These are phyloP conservation scores for Paecilomyces variotii DNA, from an alignment of 2,329 filamentous ascomycete species.

Conservation along the genomic window DNA sequence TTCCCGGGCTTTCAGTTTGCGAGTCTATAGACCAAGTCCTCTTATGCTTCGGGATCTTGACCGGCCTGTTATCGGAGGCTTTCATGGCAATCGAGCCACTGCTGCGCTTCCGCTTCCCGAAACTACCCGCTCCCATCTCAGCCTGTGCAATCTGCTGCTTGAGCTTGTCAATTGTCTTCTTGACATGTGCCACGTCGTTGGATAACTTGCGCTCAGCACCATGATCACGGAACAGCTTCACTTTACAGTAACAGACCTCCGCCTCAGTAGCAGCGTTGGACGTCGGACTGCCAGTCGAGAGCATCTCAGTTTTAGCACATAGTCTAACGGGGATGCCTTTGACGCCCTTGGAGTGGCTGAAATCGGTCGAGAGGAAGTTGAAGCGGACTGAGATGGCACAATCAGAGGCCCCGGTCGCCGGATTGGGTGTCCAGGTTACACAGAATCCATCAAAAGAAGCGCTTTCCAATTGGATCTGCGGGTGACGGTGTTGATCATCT, in stretches of 20 bases:
- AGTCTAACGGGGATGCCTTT: slow-evolving; percentile 93
- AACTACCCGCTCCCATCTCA: slow-evolving; percentile 52
- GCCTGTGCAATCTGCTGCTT: slow-evolving; percentile 85
- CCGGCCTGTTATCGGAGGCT: slow-evolving; percentile 51
- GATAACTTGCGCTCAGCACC: slow-evolving; percentile 91
- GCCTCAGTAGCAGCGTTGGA: slow-evolving; percentile 26
- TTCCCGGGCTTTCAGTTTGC: slow-evolving; percentile 37
- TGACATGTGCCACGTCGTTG: slow-evolving; percentile 89
- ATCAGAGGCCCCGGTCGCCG: slow-evolving; percentile 57
- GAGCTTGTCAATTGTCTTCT: slow-evolving; percentile 92
- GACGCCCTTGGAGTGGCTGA: slow-evolving; percentile 96
- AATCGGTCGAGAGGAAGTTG: slow-evolving; percentile 97
- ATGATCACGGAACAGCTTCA: slow-evolving; percentile 94
- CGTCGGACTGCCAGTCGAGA: slow-evolving; percentile 48
- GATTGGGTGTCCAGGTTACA: slow-evolving; percentile 74
- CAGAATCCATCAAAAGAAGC: slow-evolving; percentile 92
- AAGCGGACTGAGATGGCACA: slow-evolving; percentile 87
- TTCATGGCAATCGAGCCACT: slow-evolving; percentile 42
- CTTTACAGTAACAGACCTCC: slow-evolving; percentile 91
- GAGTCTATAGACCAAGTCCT: slow-evolving; percentile 94
- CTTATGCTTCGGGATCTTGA: slow-evolving; percentile 86
- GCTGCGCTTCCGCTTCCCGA: slow-evolving; percentile 55
- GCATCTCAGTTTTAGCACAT: slow-evolving; percentile 76
- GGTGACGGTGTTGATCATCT: slow-evolving; percentile 48
- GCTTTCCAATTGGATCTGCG: slow-evolving; percentile 61